A percentile compares a stretch with the other conserved stretches of the same genome.
These are phyloP conservation scores for Fusarium sp. DNA, from an alignment of 2,329 filamentous ascomycete genomes.

Conservation along the genomic window DNA sequence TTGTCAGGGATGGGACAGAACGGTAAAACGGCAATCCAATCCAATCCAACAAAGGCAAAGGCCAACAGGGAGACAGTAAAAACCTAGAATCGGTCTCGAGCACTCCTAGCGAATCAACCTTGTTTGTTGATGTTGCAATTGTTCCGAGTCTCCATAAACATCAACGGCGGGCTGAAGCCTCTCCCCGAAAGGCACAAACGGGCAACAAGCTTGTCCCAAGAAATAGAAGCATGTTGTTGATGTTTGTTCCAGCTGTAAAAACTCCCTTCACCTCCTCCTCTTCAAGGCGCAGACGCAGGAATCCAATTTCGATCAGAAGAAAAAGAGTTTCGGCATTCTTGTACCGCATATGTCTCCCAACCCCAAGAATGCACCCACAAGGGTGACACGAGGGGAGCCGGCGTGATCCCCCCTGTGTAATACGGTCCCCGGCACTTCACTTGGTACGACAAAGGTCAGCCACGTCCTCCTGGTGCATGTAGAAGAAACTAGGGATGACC, in stretches of 20 bases:
- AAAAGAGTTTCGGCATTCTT: slow-evolving; percentile 5
- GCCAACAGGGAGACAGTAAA: neutral
- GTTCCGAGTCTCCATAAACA: slow-evolving; percentile 5
- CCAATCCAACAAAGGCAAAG: neutral
- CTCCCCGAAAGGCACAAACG: neutral
- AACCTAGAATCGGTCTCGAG: slow-evolving; percentile 11
- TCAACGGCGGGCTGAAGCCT: slow-evolving; percentile 21
- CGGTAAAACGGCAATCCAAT: slow-evolving; percentile 10
- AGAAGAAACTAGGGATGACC: slow-evolving; percentile 5
- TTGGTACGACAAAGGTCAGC: slow-evolving; percentile 1
- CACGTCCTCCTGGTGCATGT: slow-evolving; percentile 10
- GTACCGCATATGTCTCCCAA: slow-evolving; percentile 19
- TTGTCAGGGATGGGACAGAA: slow-evolving; percentile 3
- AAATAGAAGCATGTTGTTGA: neutral
- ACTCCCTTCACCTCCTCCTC: too few relatives aligned
- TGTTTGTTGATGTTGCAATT: neutral
- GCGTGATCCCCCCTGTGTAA: slow-evolving; percentile 25
- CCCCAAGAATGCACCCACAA: slow-evolving; percentile 22
- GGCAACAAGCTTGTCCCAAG: neutral
- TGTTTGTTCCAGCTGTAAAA: neutral
- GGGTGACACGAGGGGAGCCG: slow-evolving; percentile 20
- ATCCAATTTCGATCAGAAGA: slow-evolving; percentile 22
- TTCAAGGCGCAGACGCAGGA: slow-evolving; percentile 9
- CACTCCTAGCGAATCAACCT: slow-evolving; percentile 7
- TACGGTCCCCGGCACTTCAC: neutral